A percentile compares a stretch with the other conserved stretches of the same genome.
These are phyloP conservation scores for Xylariaceae sp. DNA, from an alignment of 2,329 filamentous ascomycete species.

Conservation along the genomic window DNA sequence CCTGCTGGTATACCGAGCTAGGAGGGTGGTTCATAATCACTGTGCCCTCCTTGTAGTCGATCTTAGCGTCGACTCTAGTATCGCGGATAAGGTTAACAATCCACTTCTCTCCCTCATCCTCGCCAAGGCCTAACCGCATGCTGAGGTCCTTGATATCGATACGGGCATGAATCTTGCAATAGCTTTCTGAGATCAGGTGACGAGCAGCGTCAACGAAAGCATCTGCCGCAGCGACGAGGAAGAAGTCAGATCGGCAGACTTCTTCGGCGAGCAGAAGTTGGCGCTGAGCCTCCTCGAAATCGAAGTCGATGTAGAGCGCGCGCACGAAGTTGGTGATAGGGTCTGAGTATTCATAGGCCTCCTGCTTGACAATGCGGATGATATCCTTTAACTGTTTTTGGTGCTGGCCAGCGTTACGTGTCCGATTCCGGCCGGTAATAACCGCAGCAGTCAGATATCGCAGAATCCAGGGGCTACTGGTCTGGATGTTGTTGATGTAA, in stretches of 20 bases:
- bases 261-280: constrained; percentile 84
- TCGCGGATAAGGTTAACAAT: constrained; percentile 99
- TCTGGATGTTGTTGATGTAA: constrained; percentile 99
- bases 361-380: constrained; percentile 90
- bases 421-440: constrained; percentile 82
- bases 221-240: constrained; percentile 80
- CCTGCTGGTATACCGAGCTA: constrained; percentile 97
- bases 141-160: constrained; percentile 98
- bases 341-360: constrained; percentile 95
- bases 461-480: constrained; percentile 91
- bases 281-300: constrained; percentile 94
- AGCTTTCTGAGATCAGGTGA: constrained; percentile 96
- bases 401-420: constrained; percentile 78
- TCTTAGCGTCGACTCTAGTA: constrained; percentile 96
- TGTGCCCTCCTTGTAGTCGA: constrained; percentile 97
- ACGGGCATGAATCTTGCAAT: constrained; percentile 99
- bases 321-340: constrained; percentile 95
- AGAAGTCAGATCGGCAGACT: constrained; percentile 91
- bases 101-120: constrained; percentile 99
- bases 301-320: constrained; percentile 90
- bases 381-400: constrained; percentile 99
- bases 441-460: constrained; percentile 91
- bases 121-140: constrained; percentile 81
- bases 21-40: constrained; percentile 99
- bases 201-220: constrained; percentile 89